phyloP scores from a whole-genome alignment of 179 eudicot genomes.

The Sideroxylon spinosum region DNA sequence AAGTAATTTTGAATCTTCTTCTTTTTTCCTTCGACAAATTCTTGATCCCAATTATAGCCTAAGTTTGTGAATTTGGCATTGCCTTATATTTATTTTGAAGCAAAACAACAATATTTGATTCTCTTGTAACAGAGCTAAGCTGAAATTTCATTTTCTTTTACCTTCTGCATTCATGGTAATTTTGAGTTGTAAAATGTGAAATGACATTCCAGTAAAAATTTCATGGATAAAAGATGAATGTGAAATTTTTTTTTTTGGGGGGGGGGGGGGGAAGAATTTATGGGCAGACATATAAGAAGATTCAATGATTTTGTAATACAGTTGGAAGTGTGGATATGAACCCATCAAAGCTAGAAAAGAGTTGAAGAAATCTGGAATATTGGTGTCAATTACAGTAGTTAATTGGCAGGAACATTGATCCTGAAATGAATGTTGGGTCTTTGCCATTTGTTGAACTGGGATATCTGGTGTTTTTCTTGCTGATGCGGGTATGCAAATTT shows the following conservation, averaged over 20 bases:
- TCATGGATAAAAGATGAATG: not conserved
- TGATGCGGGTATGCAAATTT: not conserved
- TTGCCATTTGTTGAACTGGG: not conserved
- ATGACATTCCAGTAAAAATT: not conserved
- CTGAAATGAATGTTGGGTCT: not conserved
- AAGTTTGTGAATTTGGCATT: not conserved
- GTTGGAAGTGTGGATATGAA: not conserved
- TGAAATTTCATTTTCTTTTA: slow-evolving; percentile 5
- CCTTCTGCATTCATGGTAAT: slow-evolving; percentile 3
- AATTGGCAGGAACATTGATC: not conserved
- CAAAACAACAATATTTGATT: not conserved
- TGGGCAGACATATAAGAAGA: too few relatives aligned
- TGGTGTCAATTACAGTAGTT: not conserved
- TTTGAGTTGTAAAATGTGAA: not conserved
- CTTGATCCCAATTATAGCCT: too few relatives aligned
- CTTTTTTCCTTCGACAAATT: too few relatives aligned
- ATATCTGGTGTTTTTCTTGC: not conserved
- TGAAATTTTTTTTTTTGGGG: not conserved
- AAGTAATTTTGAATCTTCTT: too few relatives aligned
- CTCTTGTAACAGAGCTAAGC: not conserved
- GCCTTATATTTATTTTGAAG: not conserved
- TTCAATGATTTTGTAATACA: too few relatives aligned
- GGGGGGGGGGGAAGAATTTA: too few relatives aligned
- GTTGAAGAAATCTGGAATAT: not conserved
- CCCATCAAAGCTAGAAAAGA: not conserved